Base-by-base conservation (phyloP, 208 protist species). In the Wallacemonas sp. region DNA sequence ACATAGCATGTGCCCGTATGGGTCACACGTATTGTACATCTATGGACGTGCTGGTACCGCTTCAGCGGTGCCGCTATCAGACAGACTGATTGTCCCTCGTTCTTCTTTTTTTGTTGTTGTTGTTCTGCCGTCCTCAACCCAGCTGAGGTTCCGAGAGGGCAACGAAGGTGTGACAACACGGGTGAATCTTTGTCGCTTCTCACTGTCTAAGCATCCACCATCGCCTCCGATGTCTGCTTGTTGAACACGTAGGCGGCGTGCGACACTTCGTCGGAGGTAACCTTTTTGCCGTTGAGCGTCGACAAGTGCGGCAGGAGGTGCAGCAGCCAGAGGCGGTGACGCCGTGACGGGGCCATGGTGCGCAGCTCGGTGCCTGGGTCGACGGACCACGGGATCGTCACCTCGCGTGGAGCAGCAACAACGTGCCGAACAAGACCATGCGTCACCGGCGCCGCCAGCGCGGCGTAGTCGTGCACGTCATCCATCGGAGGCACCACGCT, bases 161-260 rank as follows among this genome's bases (percentile, higher is more conserved):
- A n/a, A n/a, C n/a, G n/a, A n/a, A n/a, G n/a, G n/a, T n/a, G n/a
- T n/a, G n/a, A n/a, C n/a, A n/a, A n/a, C n/a, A n/a, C n/a, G n/a
- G n/a, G n/a, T n/a, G n/a, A n/a, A n/a, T n/a, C n/a, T n/a, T n/a
- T n/a, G n/a, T n/a, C n/a, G n/a, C n/a, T n/a, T n/a, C n/a, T n/a
- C n/a, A n/a, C n/a, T n/a, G n/a, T n/a, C n/a, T n/a, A n/a, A n/a
- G n/a, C n/a, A n/a, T n/a, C 14, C 26, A 5, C 24, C 26, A 14
- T 27, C 11, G 24, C 11, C 11, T 33, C 31, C 17, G 26, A 11
- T 2, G 51, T 4, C 0, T 53, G 22, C 2, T 49, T 12, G 11
- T 55, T 15, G 34, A 86, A 86, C n/a, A 86, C 61, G 59, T 79
- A 84, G 14, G 54, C 31, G 0, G 82, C 82, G 26, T 73, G 72